Base-by-base conservation (phyloP, 495 filamentous ascomycete species). In the Neurospora sp. region DNA sequence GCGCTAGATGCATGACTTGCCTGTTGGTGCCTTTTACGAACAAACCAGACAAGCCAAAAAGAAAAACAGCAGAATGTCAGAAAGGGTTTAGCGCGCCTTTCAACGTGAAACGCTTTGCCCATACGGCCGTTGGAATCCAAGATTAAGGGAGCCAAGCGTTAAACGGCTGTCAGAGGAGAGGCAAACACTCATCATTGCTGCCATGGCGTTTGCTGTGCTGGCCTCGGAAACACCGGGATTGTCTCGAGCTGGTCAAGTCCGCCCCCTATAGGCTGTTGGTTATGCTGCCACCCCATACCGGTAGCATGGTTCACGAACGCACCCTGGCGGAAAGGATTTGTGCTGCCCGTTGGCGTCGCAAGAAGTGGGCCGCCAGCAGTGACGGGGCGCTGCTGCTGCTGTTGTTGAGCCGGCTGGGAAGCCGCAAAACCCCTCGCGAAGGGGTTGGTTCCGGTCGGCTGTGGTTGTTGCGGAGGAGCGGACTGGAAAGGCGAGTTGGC, bases 301-400 rank as follows among this genome's bases (percentile, higher is more conserved):
- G 93, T 97, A 42, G 90, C 87, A 77, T 95, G 92, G 76, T 96
- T 94, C 41, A 96, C 90, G 76, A 97, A 96, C 0, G 90, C 88
- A 70, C 90, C 92, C 80, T 97, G 93, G 10, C 95, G 88, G 88
- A 98, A 98, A 2, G 95, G 95, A 80, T 98, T 98, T 18, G 95
- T 98, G 77, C 90, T 94, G 9, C 94, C 95, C 2, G 96, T 97
- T 5, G 90, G 88, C 73, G 91, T 90, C 20, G 86, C 84, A 71
- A 85, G 83, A 18, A 91, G 82, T 4, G 79, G 80, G 1, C 76
- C 82, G 18, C 80, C 79, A 69, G 82, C 83, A 4, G 88, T 84
- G 35, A 86, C 83, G 37, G 85, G 84, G 27, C 79, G 81, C 35
- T 78, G 80, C 40, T 77, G 78, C 20, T 77, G 73, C 12, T 77